These are phyloP conservation scores for Aaosphaeria pasadenensis DNA, from an alignment of 2,329 filamentous ascomycete species.

Conservation along the genomic window DNA sequence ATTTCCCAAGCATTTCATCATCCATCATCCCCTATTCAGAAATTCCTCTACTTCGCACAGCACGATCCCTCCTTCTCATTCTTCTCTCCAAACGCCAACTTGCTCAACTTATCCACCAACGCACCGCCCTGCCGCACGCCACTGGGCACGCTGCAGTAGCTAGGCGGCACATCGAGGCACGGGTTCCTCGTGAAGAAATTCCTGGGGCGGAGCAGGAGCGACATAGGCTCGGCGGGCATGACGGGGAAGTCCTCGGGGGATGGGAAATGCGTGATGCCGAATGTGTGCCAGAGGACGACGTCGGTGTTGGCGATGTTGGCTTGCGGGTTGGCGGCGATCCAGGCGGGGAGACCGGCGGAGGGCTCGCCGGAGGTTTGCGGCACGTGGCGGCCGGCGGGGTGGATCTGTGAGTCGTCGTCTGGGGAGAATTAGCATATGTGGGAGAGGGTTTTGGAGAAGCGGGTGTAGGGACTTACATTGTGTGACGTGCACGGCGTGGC, in stretches of 20 bases:
- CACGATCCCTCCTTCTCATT: slow-evolving; percentile 11
- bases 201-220: slow-evolving; percentile 70
- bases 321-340: slow-evolving; percentile 68
- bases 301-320: slow-evolving; percentile 76
- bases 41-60: slow-evolving; percentile 10
- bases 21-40: not conserved
- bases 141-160: slow-evolving; percentile 69
- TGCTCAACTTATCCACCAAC: slow-evolving; percentile 51
- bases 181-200: slow-evolving; percentile 83
- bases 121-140: slow-evolving; percentile 55
- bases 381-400: slow-evolving; percentile 82
- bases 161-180: slow-evolving; percentile 75
- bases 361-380: slow-evolving; percentile 83
- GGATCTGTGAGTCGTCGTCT: slow-evolving; percentile 79
- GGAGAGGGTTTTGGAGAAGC: not conserved
- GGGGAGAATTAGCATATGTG: slow-evolving; percentile 8
- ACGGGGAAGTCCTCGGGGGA: slow-evolving; percentile 87
- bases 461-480: slow-evolving; percentile 63
- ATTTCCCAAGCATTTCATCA: too few relatives aligned
- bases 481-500: slow-evolving; percentile 85
- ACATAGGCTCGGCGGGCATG: slow-evolving; percentile 82
- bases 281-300: slow-evolving; percentile 90
- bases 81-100: slow-evolving; percentile 45
- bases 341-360: slow-evolving; percentile 68
- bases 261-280: slow-evolving; percentile 87